These are phyloP conservation scores for Furcasterigmium furcatum DNA, from an alignment of 2,329 filamentous ascomycete genomes.

Conservation along the genomic window DNA sequence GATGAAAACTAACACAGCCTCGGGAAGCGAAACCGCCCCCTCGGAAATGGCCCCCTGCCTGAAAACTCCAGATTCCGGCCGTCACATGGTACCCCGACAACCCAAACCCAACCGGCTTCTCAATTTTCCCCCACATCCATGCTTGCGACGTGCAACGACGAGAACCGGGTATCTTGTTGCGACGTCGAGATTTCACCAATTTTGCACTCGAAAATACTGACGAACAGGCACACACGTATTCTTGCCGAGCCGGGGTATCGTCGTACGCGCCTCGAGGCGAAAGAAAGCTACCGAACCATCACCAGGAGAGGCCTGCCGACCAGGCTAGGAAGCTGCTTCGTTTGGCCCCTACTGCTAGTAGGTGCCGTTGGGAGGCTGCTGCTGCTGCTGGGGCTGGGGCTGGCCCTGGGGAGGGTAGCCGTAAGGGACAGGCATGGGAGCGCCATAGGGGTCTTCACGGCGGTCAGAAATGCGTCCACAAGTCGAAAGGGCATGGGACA, in stretches of 20 bases:
- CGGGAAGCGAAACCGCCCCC: too few relatives aligned
- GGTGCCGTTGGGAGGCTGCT: constrained; percentile 30
- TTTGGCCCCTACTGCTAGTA: constrained; percentile 28
- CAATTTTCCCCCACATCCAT: constrained; percentile 11
- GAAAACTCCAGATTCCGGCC: too few relatives aligned
- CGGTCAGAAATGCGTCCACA: background rate
- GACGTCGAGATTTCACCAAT: constrained; percentile 12
- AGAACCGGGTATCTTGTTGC: constrained; percentile 16
- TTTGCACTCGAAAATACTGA: constrained; percentile 16
- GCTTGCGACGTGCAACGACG: constrained; percentile 11
- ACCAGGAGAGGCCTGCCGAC: background rate
- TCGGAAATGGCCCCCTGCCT: too few relatives aligned
- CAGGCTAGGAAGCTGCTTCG: background rate
- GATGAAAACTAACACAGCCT: too few relatives aligned
- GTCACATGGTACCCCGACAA: too few relatives aligned
- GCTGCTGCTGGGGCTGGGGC: constrained; percentile 31
- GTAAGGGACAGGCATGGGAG: constrained; percentile 23
- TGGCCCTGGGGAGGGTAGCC: constrained; percentile 44
- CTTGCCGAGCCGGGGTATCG: constrained; percentile 13
- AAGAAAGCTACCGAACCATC: background rate
- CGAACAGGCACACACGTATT: constrained; percentile 11
- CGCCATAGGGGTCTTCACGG: constrained; percentile 1
- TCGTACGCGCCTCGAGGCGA: constrained; percentile 2
- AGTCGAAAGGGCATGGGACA: background rate
- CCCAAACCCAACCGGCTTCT: too few relatives aligned